Evolutionary conservation across 169 alveolate species (phyloP).

Genomic region (Pseudocohnilembus persalinus): DNA sequence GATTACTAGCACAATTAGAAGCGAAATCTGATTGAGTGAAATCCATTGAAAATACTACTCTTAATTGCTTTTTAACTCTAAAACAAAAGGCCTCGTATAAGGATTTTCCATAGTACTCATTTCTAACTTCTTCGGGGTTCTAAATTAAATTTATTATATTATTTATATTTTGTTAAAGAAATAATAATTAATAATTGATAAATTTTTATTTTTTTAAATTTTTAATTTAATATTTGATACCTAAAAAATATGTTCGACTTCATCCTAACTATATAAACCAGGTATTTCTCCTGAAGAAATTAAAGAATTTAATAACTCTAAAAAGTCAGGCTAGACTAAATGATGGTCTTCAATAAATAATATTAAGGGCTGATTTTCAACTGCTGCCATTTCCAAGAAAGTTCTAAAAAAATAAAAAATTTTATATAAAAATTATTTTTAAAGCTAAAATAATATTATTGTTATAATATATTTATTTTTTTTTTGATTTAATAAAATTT

Average conservation of each 20-base stretch:
- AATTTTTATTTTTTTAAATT: slow-evolving; percentile 36
- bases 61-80: slow-evolving; percentile 69
- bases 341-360: slow-evolving; percentile 89
- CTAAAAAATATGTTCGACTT: slow-evolving; percentile 84
- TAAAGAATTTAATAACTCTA: slow-evolving; percentile 84
- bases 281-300: slow-evolving; percentile 92
- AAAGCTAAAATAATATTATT: slow-evolving; percentile 41
- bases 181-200: too few relatives aligned
- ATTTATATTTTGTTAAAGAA: too few relatives aligned
- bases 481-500: too few relatives aligned
- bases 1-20: slow-evolving; percentile 46
- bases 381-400: slow-evolving; percentile 79
- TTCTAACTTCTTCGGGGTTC: slow-evolving; percentile 42
- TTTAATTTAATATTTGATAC: slow-evolving; percentile 76
- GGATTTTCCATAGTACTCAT: slow-evolving; percentile 78
- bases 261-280: slow-evolving; percentile 88
- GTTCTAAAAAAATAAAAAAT: neutral
- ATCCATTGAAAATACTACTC: slow-evolving; percentile 51
- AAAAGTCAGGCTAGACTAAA: slow-evolving; percentile 73
- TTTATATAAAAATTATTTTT: slow-evolving; percentile 74
- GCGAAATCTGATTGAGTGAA: slow-evolving; percentile 38
- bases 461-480: neutral
- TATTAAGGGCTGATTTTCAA: slow-evolving; percentile 73
- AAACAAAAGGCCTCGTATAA: slow-evolving; percentile 86
- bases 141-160: too few relatives aligned